Evolutionary conservation across 2,329 filamentous ascomycete species (phyloP), one percentile per base, ranked within the genome.

Genomic region (Raffaelea albimanens): DNA sequence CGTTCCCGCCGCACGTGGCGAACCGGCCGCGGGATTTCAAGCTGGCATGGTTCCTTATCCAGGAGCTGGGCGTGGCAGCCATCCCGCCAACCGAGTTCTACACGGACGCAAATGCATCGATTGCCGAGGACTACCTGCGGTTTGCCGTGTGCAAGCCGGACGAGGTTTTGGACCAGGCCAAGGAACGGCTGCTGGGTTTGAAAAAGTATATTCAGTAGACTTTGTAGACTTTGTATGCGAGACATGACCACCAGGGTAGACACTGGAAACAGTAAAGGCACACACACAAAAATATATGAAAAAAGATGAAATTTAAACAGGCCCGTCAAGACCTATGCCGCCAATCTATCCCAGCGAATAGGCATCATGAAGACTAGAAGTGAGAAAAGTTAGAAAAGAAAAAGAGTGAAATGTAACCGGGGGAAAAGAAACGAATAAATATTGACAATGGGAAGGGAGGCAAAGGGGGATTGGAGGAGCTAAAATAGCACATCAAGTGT

Each of bases 31-130:
- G 93, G 25, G 93, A 98, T 64, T 98, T 97, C 69, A 87, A 95
- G 72, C 77, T 98, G 42, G 80, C 82, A 33, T 98, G 91, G 91
- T 97, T 97, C 69, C 68, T 96, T 58, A 98, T 98, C 66, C 90
- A 90, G 63, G 91, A 98, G 70, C 73, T 98, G 19, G 93, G 93
- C 10, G 88, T 98, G 23, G 93, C 93, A 3, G 90, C 91, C 9
- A 96, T 98, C 53, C 93, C 93, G 18, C 93, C 93, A 0, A 95
- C 90, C 0, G 93, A 98, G 66, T 98, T 98, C 66, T 97, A 96
- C 64, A 96, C 91, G 0, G 82, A 87, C 18, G 69, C 66, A 40
- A 95, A 95, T 60, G 80, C 85, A 23, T 80, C 86, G 58, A 80
- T 96, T 57, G 93, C 87, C 0, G 87, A 96, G 71, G 85, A 97